phyloP scores from a whole-genome alignment of 345 rosid genomes.

The Dovyalis caffra region DNA sequence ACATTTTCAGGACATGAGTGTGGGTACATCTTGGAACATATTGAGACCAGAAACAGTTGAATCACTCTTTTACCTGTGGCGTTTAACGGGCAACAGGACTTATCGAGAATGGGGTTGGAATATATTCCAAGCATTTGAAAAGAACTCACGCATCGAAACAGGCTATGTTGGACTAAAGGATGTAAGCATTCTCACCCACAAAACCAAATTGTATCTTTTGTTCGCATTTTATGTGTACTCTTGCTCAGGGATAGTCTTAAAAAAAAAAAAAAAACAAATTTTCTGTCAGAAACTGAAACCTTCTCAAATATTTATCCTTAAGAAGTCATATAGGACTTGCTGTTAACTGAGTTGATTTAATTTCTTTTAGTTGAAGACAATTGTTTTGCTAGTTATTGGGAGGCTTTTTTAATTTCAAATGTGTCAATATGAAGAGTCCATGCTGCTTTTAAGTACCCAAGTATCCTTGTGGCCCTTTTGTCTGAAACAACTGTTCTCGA shows the following conservation, averaged over 20 bases:
- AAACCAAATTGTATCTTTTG: background rate
- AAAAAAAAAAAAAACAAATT: background rate
- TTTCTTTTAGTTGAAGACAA: background rate
- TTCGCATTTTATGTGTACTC: background rate
- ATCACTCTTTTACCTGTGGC: slow-evolving; percentile 93
- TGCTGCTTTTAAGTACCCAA: background rate
- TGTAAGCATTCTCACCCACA: slow-evolving; percentile 37
- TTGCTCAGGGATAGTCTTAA: background rate
- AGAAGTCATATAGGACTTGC: background rate
- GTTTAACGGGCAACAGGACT: slow-evolving; percentile 88
- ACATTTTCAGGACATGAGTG: slow-evolving; percentile 79
- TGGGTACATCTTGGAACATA: slow-evolving; percentile 97
- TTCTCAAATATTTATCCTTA: background rate
- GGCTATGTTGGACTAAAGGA: slow-evolving; percentile 97
- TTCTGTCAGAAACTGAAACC: background rate
- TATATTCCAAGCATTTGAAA: slow-evolving; percentile 93
- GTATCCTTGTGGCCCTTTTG: background rate
- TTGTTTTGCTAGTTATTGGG: background rate
- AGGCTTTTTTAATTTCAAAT: background rate
- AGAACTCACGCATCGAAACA: slow-evolving; percentile 72
- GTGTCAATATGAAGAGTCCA: background rate
- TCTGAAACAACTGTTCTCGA: background rate
- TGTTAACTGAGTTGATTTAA: background rate
- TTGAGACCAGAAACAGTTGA: slow-evolving; percentile 95
- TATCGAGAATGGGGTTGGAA: slow-evolving; percentile 99